Evolutionary conservation across 2,329 filamentous ascomycete species (phyloP).

Genomic region (Ascochyta clinopodiicola): DNA sequence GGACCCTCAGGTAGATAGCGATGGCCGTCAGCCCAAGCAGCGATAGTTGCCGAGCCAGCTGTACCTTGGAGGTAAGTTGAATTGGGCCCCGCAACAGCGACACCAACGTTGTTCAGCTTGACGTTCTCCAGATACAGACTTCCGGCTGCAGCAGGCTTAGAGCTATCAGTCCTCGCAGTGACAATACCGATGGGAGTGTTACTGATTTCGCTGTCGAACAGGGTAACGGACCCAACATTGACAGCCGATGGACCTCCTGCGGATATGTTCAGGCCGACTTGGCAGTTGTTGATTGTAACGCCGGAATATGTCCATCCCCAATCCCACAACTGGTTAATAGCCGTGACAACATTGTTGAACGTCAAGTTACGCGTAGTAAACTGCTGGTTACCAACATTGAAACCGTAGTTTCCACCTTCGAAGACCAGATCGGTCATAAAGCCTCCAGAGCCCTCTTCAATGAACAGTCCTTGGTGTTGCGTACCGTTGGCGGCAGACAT

Average conservation of each 20-base stretch:
- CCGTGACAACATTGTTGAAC: slow-evolving; percentile 60
- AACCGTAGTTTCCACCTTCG: slow-evolving; percentile 51
- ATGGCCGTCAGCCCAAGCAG: slow-evolving; percentile 45
- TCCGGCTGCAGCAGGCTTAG: slow-evolving; percentile 54
- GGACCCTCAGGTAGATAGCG: slow-evolving; percentile 49
- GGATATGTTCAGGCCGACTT: slow-evolving; percentile 59
- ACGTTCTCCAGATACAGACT: slow-evolving; percentile 64
- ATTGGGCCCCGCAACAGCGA: slow-evolving; percentile 32
- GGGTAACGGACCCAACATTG: slow-evolving; percentile 61
- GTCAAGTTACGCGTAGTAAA: slow-evolving; percentile 65
- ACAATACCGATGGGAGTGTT: slow-evolving; percentile 59
- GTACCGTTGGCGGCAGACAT: slow-evolving; percentile 54
- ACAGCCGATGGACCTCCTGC: slow-evolving; percentile 46
- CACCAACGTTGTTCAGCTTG: slow-evolving; percentile 60
- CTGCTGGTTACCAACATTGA: slow-evolving; percentile 55
- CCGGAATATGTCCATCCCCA: slow-evolving; percentile 66
- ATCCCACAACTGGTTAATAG: slow-evolving; percentile 64
- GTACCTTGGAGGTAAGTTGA: slow-evolving; percentile 37
- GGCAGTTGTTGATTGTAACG: slow-evolving; percentile 60
- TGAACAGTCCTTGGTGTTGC: slow-evolving; percentile 54
- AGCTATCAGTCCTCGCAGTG: slow-evolving; percentile 54
- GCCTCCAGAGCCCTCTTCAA: slow-evolving; percentile 54
- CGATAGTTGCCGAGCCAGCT: slow-evolving; percentile 25
- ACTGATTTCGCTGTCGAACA: slow-evolving; percentile 63
- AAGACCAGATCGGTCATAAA: slow-evolving; percentile 57